Evolutionary conservation across 352 stramenopile species (phyloP), one percentile per base, ranked within the genome.

Genomic region (Phytopythium montanum): DNA sequence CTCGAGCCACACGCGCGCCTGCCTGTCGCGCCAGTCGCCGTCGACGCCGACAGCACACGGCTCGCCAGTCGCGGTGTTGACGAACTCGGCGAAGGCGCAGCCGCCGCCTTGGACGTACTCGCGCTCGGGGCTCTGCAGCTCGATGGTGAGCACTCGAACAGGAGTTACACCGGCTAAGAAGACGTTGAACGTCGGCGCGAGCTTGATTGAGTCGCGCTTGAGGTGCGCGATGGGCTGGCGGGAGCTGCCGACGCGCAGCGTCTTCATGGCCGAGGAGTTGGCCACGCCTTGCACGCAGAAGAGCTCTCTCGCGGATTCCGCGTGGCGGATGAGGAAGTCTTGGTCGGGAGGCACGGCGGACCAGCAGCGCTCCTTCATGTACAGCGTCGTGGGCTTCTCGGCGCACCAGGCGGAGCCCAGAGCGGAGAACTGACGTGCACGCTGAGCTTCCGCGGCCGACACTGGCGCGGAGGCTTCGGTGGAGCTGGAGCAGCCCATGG

Each of bases 1-100:
- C 44, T 76, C 55, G 60, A 79, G 64, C 71, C 71, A 79, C 61
- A 79, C 61, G 23, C 60, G 67, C 9, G 60, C 71, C 44, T 74
- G 62, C 14, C 64, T 69, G 34, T 68, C 68, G 28, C 19, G 9
- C 71, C 68, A 79, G 58, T 53, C 65, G 14, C 71, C 68, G 0
- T 54, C 48, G 21, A 79, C 55, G n/a, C 71, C 68, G 28, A 76
- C 62, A 23, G 62, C 60, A 45, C 65, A 76, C 49, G 59, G 70
- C 57, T 79, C 60, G n/a, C 68, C 62, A 7, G 55, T 70, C 18
- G 42, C 42, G 1, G 60, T 46, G 19, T 46, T 68, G 41, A 60
- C 31, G 34, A 76, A 76, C 56, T 75, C 65, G 16, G 74, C 61
- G n/a, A 66, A 28, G 21, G 67, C 67, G 29, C 50, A 56, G 29